phyloP scores from a whole-genome alignment of 129 eudicot species.

The Cynara cardunculus region DNA sequence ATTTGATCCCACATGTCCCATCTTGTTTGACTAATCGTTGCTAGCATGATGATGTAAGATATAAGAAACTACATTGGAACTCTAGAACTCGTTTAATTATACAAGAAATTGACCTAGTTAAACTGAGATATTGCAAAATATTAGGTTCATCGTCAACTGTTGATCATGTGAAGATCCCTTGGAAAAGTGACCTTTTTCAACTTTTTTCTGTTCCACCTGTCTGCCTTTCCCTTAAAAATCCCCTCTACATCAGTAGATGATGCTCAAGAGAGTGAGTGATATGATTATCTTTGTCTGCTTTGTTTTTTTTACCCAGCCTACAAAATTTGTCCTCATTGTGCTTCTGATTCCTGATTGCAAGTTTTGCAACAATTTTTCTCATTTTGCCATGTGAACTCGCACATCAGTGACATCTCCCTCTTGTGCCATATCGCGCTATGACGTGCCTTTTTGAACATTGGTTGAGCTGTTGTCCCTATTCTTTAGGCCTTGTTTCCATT shows the following conservation, averaged over 20 bases:
- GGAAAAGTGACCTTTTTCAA: not conserved
- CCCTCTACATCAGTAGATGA: not conserved
- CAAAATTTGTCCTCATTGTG: too few species aligned
- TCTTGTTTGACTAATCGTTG: not conserved
- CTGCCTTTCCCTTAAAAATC: not conserved
- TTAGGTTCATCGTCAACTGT: not conserved
- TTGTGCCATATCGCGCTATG: too few species aligned
- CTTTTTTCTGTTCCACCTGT: not conserved
- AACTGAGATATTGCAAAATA: not conserved
- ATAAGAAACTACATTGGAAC: not conserved
- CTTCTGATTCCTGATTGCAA: too few species aligned
- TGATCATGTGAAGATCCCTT: not conserved
- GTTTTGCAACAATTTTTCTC: too few species aligned
- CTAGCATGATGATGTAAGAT: not conserved
- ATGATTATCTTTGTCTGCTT: not conserved
- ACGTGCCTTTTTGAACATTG: too few species aligned
- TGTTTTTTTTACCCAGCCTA: too few species aligned
- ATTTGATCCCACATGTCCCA: not conserved
- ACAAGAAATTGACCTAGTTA: not conserved
- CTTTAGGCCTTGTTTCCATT: too few species aligned
- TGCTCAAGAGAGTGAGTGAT: too few species aligned
- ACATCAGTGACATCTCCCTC: too few species aligned
- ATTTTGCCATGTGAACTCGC: too few species aligned
- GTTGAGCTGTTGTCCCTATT: too few species aligned
- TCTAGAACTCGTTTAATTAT: not conserved